Base-by-base conservation (phyloP, 2,329 filamentous ascomycete genomes). In the Neofusicoccum ribis region DNA sequence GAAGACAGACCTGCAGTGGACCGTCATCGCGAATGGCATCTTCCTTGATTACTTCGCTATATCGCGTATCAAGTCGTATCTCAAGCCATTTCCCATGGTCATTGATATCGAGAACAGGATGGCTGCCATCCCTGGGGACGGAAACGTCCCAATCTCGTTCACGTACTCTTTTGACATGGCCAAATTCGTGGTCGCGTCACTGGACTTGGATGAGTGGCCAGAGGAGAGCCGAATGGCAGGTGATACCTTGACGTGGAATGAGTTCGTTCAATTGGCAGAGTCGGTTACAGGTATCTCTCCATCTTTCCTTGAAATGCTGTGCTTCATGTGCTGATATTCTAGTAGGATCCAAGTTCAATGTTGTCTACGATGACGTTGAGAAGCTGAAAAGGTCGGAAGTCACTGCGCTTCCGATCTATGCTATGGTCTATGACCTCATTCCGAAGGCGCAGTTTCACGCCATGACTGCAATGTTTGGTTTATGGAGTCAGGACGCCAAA, bases 161-260 rank as follows among this genome's bases (percentile, higher is more conserved):
- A 85, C 83, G 0, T 81, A 85, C 68, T 82, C 79, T 0, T 72
- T 72, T 5, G 84, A 86, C 69, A 73, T 86, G 43, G 83, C 79
- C 3, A 77, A 71, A 43, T 85, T 82, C 63, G 74, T 84, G 7
- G 78, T 76, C 9, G 76, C 75, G 3, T 65, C 76, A 3, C 68
- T 86, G 11, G 76, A 77, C 15, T 67, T 80, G 27, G 69, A 77
- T 3, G 74, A 74, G 20, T 85, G 84, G 83, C 78, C 81, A 3
- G 73, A 76, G 36, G 69, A 73, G 12, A 69, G 67, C 51, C 59
- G 50, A 17, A 64, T 75, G 3, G 37, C 20, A 2, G 69, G 66
- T 9, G 68, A 70, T 23, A 65, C 17, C 5, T 58, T 66, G 50
- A 63, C 65, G 8, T 69, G 51, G 61, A 69, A 69, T 14, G 64